Conservation (phyloP, 2,329 filamentous ascomycete genomes). For the Scleromitrula shiraiana region DNA sequence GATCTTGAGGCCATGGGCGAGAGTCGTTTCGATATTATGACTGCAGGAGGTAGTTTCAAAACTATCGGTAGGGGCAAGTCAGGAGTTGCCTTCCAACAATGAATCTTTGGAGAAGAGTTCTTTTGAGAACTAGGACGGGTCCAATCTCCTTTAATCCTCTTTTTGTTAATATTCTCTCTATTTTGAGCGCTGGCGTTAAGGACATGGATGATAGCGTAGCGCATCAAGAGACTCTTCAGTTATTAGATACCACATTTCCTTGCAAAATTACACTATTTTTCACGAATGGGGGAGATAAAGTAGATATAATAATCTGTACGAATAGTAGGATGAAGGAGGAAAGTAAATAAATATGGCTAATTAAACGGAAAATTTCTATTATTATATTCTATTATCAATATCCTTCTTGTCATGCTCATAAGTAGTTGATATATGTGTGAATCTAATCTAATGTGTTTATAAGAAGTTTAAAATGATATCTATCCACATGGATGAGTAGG, state of each 20-base stretch:
- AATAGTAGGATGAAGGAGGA: neutral
- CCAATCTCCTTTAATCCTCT: neutral
- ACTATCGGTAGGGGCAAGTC: slow-evolving; percentile 27
- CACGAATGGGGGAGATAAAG: neutral
- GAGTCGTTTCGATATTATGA: slow-evolving; percentile 29
- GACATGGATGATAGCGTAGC: slow-evolving; percentile 9
- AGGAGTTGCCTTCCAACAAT: slow-evolving; percentile 28
- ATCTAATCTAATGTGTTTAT: too few relatives aligned
- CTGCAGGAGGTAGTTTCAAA: slow-evolving; percentile 27
- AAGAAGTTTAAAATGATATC: too few relatives aligned
- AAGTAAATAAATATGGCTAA: neutral
- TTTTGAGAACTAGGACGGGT: neutral
- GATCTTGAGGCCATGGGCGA: slow-evolving; percentile 27
- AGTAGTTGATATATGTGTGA: too few relatives aligned
- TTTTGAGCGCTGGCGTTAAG: slow-evolving; percentile 25
- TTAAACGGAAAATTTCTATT: too few relatives aligned
- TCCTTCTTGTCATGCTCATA: too few relatives aligned
- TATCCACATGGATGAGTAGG: neutral
- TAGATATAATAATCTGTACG: neutral
- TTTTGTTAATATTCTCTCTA: slow-evolving; percentile 12
- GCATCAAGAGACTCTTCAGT: slow-evolving; percentile 7
- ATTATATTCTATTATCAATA: too few relatives aligned
- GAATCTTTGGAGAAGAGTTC: neutral
- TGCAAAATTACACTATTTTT: neutral
- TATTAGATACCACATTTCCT: slow-evolving; percentile 15